phyloP scores from a whole-genome alignment of 345 rosid genomes.

The Melaleuca alternifolia region DNA sequence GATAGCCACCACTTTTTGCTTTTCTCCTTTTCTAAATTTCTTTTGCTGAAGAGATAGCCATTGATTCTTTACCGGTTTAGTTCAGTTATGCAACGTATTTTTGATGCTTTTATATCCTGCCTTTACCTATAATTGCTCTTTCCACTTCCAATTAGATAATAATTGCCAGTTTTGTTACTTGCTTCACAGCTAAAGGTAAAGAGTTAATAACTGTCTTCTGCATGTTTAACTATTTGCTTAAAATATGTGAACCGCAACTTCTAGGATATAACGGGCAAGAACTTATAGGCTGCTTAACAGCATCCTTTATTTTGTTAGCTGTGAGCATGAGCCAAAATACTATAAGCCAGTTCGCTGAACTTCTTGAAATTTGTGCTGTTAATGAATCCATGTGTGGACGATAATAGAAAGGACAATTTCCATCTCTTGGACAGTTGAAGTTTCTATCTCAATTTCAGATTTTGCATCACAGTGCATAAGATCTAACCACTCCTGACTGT shows the following conservation, averaged over 20 bases:
- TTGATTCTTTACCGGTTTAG: not conserved
- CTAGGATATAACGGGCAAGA: not conserved
- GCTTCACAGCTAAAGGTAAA: not conserved
- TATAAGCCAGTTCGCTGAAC: not conserved
- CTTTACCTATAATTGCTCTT: not conserved
- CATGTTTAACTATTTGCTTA: not conserved
- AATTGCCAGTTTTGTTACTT: not conserved
- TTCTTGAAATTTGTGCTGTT: not conserved
- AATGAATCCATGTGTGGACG: not conserved
- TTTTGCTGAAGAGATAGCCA: not conserved
- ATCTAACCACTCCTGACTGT: not conserved
- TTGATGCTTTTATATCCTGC: not conserved
- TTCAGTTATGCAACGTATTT: not conserved
- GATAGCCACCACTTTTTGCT: not conserved
- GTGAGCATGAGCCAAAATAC: not conserved
- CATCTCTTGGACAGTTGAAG: not conserved
- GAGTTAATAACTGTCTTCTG: not conserved
- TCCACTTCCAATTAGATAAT: not conserved
- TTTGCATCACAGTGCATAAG: not conserved
- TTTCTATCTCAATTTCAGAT: not conserved
- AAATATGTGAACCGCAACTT: not conserved
- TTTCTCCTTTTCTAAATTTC: not conserved
- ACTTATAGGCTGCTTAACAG: not conserved
- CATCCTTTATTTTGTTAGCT: not conserved
- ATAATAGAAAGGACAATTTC: not conserved